Evolutionary conservation across 2,329 filamentous ascomycete genomes (phyloP), one percentile per base, ranked within the genome.

Genomic region (Pleurostoma richardsiae): DNA sequence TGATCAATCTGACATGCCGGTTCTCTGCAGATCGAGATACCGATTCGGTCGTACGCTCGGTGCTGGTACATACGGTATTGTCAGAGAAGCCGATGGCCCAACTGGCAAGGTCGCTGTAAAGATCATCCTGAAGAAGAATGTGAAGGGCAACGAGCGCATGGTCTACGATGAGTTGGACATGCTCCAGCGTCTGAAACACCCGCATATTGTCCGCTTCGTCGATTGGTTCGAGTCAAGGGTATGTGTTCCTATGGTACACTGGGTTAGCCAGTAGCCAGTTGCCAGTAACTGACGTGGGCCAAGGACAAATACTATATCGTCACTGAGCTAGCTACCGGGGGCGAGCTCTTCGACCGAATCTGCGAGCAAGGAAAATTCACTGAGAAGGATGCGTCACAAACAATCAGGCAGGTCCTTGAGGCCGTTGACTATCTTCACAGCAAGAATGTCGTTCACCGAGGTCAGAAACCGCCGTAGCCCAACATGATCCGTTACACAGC

Each of bases 241-340:
- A 72, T 56, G 83, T 60, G 42, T 29, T 42, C 11, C 8, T 10
- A 27, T 27, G n/a, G 29, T 7, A 30, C 36, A 6, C 19, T 19
- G 19, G 19, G 19, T 19, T 36, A n/a, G 33, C 33, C 8, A 8
- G n/a, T 8, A 8, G 33, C 8, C 33, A 8, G 10, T 7, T 28
- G 29, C 33, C 19, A 26, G 4, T 6, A 43, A 30, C 39, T 45
- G 29, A 46, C 49, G 54, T 57, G 44, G 56, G 7, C 29, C 30
- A 58, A 96, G 90, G 94, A 99, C 76, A 99, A 99, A 75, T 99
- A 96, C 74, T 99, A 99, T 68, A 97, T 99, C 57, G 91, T 99
- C 58, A 99, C 94, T 30, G 87, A 99, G 69, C 78, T 99, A 47
- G 94, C 94, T 39, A 96, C 89, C 0, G 94, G 94, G 56, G 94